Base-by-base conservation (phyloP, 768 basidiomycete genomes). In the Boletus fagicola region DNA sequence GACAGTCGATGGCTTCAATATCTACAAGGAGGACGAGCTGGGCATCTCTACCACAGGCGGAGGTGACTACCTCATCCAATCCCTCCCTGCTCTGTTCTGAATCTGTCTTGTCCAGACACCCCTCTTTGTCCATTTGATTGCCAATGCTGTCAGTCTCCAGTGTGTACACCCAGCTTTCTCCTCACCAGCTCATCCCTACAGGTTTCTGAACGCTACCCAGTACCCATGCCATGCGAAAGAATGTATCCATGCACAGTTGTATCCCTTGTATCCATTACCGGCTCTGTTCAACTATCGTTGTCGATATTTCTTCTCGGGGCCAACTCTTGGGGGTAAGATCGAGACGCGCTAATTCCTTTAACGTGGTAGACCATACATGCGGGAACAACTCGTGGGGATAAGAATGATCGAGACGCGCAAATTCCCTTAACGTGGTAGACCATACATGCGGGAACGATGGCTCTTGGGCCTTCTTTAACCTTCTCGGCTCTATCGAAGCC, bases 41-140 rank as follows among this genome's bases (percentile, higher is more conserved):
- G 86, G 87, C 16, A 85, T 94, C 51, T 73, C 73, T 42, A 76
- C 80, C 55, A 76, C 81, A 56, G 86, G 86, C 45, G 92, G 92
- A 68, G 90, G 92, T 90, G 72, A 74, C 83, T 64, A 12, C 22
- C 31, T 51, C 47, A 36, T 65, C 43, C 49, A 48, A 42, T 35
- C 40, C 28, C 31, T 18, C 44, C 16, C 31, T 51, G 59, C 56
- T 60, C 53, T 56, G 30, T 62, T 57, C 70, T 45, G 50, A 60
- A 51, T 69, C 66, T 58, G 65, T 61, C 59, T 45, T 36, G 30
- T 58, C 33, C 72, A 94, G 92, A 90, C 70, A 92, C 92, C 0
- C 82, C 88, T 4, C 71, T 89, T 40, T 94, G 92, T 75, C 92
- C 92, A 7, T 94, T 94, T 67, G 92, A 94, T 69, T 94, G 92